A percentile compares a stretch with the other conserved stretches of the same genome.
These are phyloP conservation scores for Trichothecium sympodiale DNA, from an alignment of 2,329 filamentous ascomycete species.

Conservation along the genomic window DNA sequence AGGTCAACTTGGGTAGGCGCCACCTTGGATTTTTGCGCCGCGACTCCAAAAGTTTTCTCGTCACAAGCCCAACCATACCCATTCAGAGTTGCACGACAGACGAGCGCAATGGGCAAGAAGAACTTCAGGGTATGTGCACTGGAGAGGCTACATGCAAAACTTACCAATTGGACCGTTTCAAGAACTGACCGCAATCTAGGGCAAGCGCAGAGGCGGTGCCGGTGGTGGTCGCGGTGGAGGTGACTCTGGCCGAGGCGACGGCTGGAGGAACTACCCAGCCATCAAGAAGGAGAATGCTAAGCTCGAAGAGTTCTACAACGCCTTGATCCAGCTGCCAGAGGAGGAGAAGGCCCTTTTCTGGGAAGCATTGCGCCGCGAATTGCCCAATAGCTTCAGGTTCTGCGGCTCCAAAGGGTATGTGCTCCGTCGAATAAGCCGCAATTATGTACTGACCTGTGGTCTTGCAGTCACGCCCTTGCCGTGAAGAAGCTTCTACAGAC, in stretches of 20 bases:
- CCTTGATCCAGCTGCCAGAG: conserved; percentile 62
- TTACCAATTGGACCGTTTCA: conserved; percentile 7
- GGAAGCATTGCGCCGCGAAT: conserved; percentile 68
- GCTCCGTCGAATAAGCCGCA: not conserved
- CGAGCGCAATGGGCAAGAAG: conserved; percentile 21
- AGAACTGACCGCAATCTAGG: not conserved
- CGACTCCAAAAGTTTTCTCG: not conserved
- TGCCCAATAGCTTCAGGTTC: conserved; percentile 97
- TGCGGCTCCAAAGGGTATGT: conserved; percentile 81
- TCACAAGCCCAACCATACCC: not conserved
- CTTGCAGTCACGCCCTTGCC: conserved; percentile 68
- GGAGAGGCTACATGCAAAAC: not conserved
- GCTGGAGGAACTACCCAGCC: conserved; percentile 24
- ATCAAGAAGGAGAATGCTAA: conserved; percentile 71
- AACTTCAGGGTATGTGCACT: conserved; percentile 19
- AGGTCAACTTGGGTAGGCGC: not conserved
- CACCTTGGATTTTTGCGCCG: conserved; percentile 1
- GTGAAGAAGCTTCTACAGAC: conserved; percentile 83
- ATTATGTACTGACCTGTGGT: conserved; percentile 7
- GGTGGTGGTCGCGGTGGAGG: conserved; percentile 12
- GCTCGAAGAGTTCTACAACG: conserved; percentile 80
- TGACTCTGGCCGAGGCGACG: conserved; percentile 7
- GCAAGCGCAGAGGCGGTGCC: conserved; percentile 23
- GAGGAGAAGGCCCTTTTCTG: conserved; percentile 76
- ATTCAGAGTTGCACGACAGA: not conserved